Percentiles rank a stretch among this genome's conserved stretches.
Evolutionary conservation across 169 alveolate species (phyloP).

Genomic region (Perkinsus marinus): DNA sequence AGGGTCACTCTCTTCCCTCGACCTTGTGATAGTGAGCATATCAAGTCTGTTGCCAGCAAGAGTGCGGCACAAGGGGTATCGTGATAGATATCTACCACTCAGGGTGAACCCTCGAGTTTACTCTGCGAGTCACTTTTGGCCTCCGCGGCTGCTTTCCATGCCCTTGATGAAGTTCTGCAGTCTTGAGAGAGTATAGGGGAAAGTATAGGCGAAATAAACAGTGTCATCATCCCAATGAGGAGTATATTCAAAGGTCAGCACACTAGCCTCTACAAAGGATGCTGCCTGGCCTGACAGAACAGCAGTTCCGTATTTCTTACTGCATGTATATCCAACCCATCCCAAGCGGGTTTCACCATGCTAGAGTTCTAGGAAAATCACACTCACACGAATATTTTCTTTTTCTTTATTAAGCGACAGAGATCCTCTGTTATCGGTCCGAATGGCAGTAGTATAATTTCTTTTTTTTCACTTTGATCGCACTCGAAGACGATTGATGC

Average conservation of each 20-base stretch:
- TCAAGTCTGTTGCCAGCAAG: slow-evolving; percentile 64
- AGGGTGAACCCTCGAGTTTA: neutral
- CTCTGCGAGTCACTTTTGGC: neutral
- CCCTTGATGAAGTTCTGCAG: slow-evolving; percentile 21
- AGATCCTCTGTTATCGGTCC: no score
- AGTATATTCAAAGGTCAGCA: slow-evolving; percentile 55
- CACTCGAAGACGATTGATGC: neutral
- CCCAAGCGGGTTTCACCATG: no score
- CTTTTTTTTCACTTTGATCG: no score
- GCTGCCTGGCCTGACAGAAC: slow-evolving; percentile 4
- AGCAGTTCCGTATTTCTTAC: no score
- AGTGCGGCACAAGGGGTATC: slow-evolving; percentile 49
- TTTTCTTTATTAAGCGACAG: no score
- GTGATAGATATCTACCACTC: neutral
- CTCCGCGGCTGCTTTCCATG: slow-evolving; percentile 22
- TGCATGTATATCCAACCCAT: no score
- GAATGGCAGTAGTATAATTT: no score
- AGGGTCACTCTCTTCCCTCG: neutral
- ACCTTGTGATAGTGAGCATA: slow-evolving; percentile 42
- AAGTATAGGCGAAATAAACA: slow-evolving; percentile 58
- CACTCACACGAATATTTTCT: no score
- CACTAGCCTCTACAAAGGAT: slow-evolving; percentile 16
- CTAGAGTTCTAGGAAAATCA: no score
- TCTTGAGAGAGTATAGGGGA: slow-evolving; percentile 61
- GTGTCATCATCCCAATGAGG: slow-evolving; percentile 42